These are phyloP conservation scores for Penicillium robsamsonii DNA, from an alignment of 495 filamentous ascomycete genomes.

Conservation along the genomic window DNA sequence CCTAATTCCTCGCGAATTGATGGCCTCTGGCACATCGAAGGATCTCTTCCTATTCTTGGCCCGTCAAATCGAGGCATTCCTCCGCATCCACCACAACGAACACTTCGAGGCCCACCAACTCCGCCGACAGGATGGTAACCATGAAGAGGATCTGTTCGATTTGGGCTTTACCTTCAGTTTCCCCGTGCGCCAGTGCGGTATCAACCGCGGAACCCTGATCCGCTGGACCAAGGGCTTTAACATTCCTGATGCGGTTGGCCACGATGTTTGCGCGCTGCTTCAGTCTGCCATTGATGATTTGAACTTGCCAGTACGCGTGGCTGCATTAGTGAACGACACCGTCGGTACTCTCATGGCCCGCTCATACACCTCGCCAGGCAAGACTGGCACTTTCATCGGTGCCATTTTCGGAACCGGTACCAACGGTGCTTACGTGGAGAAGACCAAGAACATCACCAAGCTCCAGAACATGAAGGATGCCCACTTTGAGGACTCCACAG, in stretches of 20 bases:
- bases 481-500: conserved; percentile 76
- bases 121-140: conserved; percentile 55
- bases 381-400: conserved; percentile 80
- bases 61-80: conserved; percentile 84
- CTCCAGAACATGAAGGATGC: conserved; percentile 43
- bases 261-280: conserved; percentile 89
- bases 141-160: conserved; percentile 74
- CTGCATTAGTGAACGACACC: conserved; percentile 95
- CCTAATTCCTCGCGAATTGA: conserved; percentile 82
- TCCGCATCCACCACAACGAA: conserved; percentile 82
- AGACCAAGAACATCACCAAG: conserved; percentile 50
- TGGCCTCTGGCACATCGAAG: conserved; percentile 81
- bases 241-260: conserved; percentile 85
- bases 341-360: conserved; percentile 97
- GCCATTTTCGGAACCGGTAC: conserved; percentile 92
- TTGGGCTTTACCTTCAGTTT: conserved; percentile 98
- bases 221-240: conserved; percentile 99
- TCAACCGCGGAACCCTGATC: conserved; percentile 89
- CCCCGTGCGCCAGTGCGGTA: conserved; percentile 87
- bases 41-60: conserved; percentile 93
- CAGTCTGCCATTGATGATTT: conserved; percentile 90
- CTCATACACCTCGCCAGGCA: conserved; percentile 88
- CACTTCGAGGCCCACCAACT: conserved; percentile 73
- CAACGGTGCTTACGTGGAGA: conserved; percentile 84
- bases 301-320: conserved; percentile 83